These are phyloP conservation scores for Epichloe bromicola DNA, from an alignment of 2,329 filamentous ascomycete species.

Conservation along the genomic window DNA sequence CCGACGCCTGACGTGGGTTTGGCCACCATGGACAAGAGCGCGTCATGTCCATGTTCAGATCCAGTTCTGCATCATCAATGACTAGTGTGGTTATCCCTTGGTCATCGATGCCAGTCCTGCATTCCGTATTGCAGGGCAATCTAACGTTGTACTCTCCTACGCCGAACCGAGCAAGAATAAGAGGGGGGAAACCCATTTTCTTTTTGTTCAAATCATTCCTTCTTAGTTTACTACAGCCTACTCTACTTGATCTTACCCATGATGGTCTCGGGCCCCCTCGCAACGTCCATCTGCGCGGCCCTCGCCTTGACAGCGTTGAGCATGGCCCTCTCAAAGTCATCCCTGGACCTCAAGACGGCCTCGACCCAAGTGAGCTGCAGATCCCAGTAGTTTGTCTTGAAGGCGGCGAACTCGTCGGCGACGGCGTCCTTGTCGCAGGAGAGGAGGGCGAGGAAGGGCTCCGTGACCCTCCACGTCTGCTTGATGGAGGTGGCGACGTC, in stretches of 20 bases:
- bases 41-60: too few species aligned
- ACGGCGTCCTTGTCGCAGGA: constrained; percentile 60
- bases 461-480: constrained; percentile 82
- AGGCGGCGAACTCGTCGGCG: constrained; percentile 64
- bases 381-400: constrained; percentile 87
- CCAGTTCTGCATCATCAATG: too few species aligned
- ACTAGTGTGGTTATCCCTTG: too few species aligned
- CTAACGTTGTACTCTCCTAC: too few species aligned
- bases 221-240: constrained; percentile 21
- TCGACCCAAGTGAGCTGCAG: constrained; percentile 93
- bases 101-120: too few species aligned
- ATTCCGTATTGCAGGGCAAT: too few species aligned
- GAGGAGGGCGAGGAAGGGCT: constrained; percentile 71
- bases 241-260: constrained; percentile 84
- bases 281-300: constrained; percentile 74
- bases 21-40: too few species aligned
- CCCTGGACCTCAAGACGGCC: constrained; percentile 69
- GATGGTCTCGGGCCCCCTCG: constrained; percentile 81
- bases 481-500: constrained; percentile 66
- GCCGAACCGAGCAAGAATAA: not conserved
- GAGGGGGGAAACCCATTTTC: too few species aligned
- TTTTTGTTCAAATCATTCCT: not conserved
- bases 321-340: constrained; percentile 90
- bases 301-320: constrained; percentile 75
- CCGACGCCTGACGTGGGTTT: too few species aligned